Percentiles rank a stretch among this genome's conserved stretches.
phyloP scores from a whole-genome alignment of 169 alveolate species.

The Babesia caballi region DNA sequence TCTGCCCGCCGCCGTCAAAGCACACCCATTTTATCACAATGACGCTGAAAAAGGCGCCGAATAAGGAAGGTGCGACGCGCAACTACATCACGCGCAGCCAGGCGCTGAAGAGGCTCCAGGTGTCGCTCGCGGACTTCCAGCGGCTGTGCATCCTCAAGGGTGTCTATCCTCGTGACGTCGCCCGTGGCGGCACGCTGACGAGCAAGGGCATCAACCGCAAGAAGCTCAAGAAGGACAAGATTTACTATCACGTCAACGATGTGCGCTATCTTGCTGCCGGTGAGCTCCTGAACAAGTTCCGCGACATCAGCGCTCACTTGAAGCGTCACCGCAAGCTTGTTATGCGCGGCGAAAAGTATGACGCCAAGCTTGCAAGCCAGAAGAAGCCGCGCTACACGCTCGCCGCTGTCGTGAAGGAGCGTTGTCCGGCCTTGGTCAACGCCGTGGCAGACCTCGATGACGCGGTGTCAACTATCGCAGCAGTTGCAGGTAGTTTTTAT shows the following conservation, averaged over 20 bases:
- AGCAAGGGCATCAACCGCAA: conserved; percentile 79
- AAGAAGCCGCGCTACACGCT: conserved; percentile 89
- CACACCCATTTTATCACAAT: conserved; percentile 2
- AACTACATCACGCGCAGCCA: conserved; percentile 64
- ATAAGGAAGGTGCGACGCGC: conserved; percentile 60
- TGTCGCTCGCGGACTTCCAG: conserved; percentile 87
- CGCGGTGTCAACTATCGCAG: conserved; percentile 91
- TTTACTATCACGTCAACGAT: conserved; percentile 94
- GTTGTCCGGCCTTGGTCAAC: conserved; percentile 95
- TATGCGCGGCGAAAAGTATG: conserved; percentile 80
- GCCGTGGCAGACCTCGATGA: conserved; percentile 97
- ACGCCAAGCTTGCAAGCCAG: conserved; percentile 82
- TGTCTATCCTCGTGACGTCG: conserved; percentile 97
- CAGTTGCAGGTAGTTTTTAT: conserved; percentile 85
- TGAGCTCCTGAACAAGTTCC: conserved; percentile 82
- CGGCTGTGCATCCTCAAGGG: conserved; percentile 98
- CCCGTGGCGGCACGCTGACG: conserved; percentile 84
- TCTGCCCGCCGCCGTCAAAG: too few relatives aligned
- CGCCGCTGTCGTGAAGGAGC: conserved; percentile 92
- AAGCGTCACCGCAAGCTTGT: conserved; percentile 88
- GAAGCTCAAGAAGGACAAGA: conserved; percentile 78
- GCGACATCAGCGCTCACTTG: conserved; percentile 87
- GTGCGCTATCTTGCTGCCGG: conserved; percentile 85
- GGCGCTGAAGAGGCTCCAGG: conserved; percentile 62
- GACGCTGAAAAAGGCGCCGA: conserved; percentile 63